Conservation (phyloP, 768 basidiomycete species). For the Phaffia tasmanica region DNA sequence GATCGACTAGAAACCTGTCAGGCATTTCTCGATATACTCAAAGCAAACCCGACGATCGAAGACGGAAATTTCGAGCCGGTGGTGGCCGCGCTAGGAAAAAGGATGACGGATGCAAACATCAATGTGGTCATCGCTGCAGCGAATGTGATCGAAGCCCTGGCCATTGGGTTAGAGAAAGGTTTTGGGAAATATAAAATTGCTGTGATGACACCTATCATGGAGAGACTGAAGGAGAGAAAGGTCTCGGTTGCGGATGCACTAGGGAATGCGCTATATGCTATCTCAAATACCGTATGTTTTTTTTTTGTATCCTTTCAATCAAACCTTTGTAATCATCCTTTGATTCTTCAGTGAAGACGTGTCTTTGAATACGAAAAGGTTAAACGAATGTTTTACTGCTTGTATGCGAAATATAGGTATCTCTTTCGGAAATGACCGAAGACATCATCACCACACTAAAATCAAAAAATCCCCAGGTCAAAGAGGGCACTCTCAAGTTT, state of each 20-base stretch:
- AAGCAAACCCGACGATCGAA: constrained; percentile 60
- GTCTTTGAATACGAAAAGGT: background rate
- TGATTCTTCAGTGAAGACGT: too few relatives aligned
- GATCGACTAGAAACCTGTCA: constrained; percentile 81
- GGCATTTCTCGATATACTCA: constrained; percentile 60
- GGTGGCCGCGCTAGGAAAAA: constrained; percentile 59
- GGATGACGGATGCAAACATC: constrained; percentile 87
- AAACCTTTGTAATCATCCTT: too few relatives aligned
- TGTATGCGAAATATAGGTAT: constrained; percentile 46
- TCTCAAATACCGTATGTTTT: constrained; percentile 49
- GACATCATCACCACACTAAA: constrained; percentile 66
- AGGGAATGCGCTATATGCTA: constrained; percentile 73
- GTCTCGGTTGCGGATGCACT: constrained; percentile 78
- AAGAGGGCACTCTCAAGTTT: constrained; percentile 83
- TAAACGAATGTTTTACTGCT: constrained; percentile 1
- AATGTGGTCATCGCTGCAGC: constrained; percentile 87
- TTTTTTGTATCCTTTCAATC: too few relatives aligned
- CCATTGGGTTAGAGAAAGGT: constrained; percentile 61
- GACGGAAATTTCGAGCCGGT: constrained; percentile 71
- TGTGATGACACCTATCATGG: constrained; percentile 66
- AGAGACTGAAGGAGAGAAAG: constrained; percentile 89
- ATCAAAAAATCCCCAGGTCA: constrained; percentile 93
- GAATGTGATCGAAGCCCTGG: constrained; percentile 69
- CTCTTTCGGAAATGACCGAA: constrained; percentile 66
- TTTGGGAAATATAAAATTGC: constrained; percentile 66